Base-by-base conservation (phyloP, 176 grass and related monocot genomes). In the Elymus sibiricus region DNA sequence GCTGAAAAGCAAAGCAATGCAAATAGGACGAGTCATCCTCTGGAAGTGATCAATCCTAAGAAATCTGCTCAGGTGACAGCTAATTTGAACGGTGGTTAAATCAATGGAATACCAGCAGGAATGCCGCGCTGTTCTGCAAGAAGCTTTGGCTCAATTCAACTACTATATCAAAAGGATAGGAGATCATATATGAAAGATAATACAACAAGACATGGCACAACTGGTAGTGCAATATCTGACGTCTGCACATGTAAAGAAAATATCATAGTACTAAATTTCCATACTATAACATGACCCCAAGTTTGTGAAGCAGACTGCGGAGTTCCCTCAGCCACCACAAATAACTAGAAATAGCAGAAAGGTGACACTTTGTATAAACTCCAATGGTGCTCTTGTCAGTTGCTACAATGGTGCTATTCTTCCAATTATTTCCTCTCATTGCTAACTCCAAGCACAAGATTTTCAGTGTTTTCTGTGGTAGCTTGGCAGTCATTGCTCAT, bases 41-140 rank as follows among this genome's bases (percentile, higher is more conserved):
- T 32, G 55, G 61, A 77, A 79, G 84, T 63, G 82, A 51, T 67
- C 74, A 82, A 81, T 78, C 25, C 46, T 74, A 95, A 75, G 15
- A 86, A 87, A 89, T 83, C 81, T 82, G 83, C 64, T 79, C 44
- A 78, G 71, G 75, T 74, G 60, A 51, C 43, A 80, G 61, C 82
- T 90, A 84, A 77, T 86, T 70, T 87, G 64, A 86, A 66, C 26
- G 22, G 64, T 71, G 82, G 64, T 19, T 79, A 78, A 92, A 88
- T 87, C 86, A 91, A 91, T 69, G 87, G 28, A 81, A 76, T 42
- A 85, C 74, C 78, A 91, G 69, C 34, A 83, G 64, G 42, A 19
- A 81, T 91, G 37, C 59, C 88, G 71, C 44, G 77, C 55, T 91
- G 85, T 89, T 94, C 87, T 88, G 87, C 83, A 90, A 78, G 59